Evolutionary conservation across 805 yeast species (phyloP).

Genomic region (Candida corydali): DNA sequence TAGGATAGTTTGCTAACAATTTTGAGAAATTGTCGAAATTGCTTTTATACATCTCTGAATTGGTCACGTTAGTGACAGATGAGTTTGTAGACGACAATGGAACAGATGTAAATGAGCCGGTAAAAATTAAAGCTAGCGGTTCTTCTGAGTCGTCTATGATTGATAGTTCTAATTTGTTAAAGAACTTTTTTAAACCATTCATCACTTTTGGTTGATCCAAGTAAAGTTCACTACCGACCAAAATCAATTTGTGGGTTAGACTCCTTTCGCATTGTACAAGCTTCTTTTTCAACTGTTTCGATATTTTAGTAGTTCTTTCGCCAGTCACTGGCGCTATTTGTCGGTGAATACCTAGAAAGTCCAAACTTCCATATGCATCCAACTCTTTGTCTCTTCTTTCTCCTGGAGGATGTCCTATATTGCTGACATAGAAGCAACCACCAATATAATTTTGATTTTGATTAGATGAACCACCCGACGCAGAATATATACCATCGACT

Average conservation of each 20-base stretch:
- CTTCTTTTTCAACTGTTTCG: conserved; percentile 51
- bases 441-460: conserved; percentile 27
- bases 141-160: conserved; percentile 32
- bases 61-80: conserved; percentile 43
- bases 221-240: conserved; percentile 72
- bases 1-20: conserved; percentile 56
- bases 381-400: conserved; percentile 66
- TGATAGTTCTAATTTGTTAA: conserved; percentile 43
- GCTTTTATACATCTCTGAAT: conserved; percentile 55
- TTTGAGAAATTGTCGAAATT: conserved; percentile 73
- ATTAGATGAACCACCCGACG: conserved; percentile 46
- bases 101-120: conserved; percentile 72
- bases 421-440: conserved; percentile 63
- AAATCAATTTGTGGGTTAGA: conserved; percentile 55
- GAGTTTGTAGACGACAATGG: conserved; percentile 61
- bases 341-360: conserved; percentile 49
- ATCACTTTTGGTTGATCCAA: conserved; percentile 58
- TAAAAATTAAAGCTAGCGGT: conserved; percentile 70
- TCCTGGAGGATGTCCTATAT: conserved; percentile 83
- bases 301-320: conserved; percentile 49
- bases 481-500: conserved; percentile 81
- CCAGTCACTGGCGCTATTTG: conserved; percentile 24
- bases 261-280: conserved; percentile 55
- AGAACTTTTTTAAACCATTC: conserved; percentile 63
- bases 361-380: conserved; percentile 75